Evolutionary conservation across 1,284 basidiomycete genomes (phyloP).

Genomic region (Malassezia nana): DNA sequence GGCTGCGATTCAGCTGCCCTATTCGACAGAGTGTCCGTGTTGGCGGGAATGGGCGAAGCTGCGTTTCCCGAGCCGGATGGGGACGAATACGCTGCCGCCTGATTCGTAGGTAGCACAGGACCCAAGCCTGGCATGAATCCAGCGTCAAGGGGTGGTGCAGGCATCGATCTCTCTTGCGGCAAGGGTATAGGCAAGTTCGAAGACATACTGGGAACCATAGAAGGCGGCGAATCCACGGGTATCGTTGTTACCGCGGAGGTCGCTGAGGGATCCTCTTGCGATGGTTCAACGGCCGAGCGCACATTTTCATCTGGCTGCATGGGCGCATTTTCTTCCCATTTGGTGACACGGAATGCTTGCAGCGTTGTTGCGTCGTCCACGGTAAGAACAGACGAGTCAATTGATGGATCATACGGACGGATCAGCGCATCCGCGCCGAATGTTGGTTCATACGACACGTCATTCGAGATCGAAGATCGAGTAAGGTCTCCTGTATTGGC

Average conservation of each 20-base stretch:
- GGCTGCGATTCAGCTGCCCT: no score
- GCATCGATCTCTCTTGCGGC: not conserved
- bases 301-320: not conserved
- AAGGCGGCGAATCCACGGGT: no score
- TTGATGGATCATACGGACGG: not conserved
- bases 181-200: not conserved
- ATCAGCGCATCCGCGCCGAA: constrained; percentile 1
- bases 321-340: not conserved
- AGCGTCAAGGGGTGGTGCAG: not conserved
- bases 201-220: no score
- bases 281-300: not conserved
- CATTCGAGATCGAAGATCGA: not conserved
- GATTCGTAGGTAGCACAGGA: not conserved
- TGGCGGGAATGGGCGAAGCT: not conserved
- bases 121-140: not conserved
- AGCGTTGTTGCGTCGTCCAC: no score
- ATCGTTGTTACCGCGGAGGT: no score
- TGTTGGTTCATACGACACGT: not conserved
- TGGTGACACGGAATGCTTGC: not conserved
- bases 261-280: not conserved
- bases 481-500: not conserved
- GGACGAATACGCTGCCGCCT: not conserved
- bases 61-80: not conserved
- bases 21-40: no score
- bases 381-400: not conserved